phyloP scores from a whole-genome alignment of 768 basidiomycete species.

The Russula emetica region DNA sequence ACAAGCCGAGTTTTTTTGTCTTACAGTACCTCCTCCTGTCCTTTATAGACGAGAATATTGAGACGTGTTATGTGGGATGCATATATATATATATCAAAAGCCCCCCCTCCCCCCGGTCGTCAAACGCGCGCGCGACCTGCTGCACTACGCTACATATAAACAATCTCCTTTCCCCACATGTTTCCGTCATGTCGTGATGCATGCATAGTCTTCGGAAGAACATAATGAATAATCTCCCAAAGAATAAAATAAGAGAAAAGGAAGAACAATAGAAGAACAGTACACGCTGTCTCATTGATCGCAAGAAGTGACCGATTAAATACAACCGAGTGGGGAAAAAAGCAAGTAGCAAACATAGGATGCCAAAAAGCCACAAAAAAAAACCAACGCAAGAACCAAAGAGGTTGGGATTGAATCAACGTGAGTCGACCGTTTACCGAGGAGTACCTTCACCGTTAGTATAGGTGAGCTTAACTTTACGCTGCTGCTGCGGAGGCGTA shows the following conservation, averaged over 20 bases:
- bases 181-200: neutral
- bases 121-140: neutral
- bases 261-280: neutral
- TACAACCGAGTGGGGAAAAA: slow-evolving; percentile 1
- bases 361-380: neutral
- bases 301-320: slow-evolving; percentile 1
- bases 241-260: neutral
- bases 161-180: neutral
- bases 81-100: neutral
- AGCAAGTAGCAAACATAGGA: neutral
- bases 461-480: slow-evolving; percentile 26
- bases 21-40: neutral
- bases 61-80: neutral
- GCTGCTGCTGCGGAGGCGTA: slow-evolving; percentile 28
- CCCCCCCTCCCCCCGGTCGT: too few relatives aligned
- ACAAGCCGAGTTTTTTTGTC: neutral
- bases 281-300: neutral
- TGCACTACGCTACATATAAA: slow-evolving; percentile 12
- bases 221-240: neutral
- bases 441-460: slow-evolving; percentile 23
- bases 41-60: neutral
- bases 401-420: neutral
- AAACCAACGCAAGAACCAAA: neutral
- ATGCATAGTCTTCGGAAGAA: neutral
- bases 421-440: neutral